phyloP scores from a whole-genome alignment of 179 eudicot species.

The Carnegiea gigantea region DNA sequence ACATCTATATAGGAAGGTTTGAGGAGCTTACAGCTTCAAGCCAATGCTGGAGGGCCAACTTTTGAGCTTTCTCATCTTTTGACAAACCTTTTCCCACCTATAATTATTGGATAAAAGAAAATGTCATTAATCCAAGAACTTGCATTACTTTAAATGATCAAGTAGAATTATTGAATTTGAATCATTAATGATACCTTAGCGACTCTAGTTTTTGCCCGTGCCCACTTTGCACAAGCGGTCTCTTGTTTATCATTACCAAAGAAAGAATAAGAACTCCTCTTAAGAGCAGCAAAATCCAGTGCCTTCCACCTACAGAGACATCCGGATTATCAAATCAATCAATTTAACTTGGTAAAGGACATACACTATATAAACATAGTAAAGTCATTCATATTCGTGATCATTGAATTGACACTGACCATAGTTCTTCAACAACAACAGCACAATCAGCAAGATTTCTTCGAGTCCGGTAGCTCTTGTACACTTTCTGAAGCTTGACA shows the following conservation, averaged over 20 bases:
- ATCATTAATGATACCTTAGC: conserved; percentile 55
- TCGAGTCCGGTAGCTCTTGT: conserved; percentile 77
- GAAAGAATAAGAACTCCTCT: conserved; percentile 73
- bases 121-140: not conserved
- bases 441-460: conserved; percentile 88
- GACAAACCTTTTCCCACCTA: conserved; percentile 74
- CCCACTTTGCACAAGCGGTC: conserved; percentile 82
- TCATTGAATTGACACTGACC: conserved; percentile 38
- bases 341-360: not conserved
- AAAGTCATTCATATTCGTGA: not conserved
- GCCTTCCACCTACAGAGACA: conserved; percentile 78
- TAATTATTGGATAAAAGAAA: not conserved
- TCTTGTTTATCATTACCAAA: conserved; percentile 73
- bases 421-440: conserved; percentile 78
- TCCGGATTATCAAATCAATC: conserved; percentile 7
- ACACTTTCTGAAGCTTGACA: conserved; percentile 67
- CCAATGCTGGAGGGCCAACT: conserved; percentile 58
- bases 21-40: conserved; percentile 60
- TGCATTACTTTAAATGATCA: not conserved
- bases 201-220: conserved; percentile 76
- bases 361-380: not conserved
- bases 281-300: conserved; percentile 77
- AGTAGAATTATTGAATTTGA: not conserved
- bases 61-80: conserved; percentile 59
- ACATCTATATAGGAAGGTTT: conserved; percentile 1